Percentiles rank a stretch among this genome's conserved stretches.
Evolutionary conservation across 1,284 basidiomycete species (phyloP).

Genomic region (Pseudozyma flocculosa): DNA sequence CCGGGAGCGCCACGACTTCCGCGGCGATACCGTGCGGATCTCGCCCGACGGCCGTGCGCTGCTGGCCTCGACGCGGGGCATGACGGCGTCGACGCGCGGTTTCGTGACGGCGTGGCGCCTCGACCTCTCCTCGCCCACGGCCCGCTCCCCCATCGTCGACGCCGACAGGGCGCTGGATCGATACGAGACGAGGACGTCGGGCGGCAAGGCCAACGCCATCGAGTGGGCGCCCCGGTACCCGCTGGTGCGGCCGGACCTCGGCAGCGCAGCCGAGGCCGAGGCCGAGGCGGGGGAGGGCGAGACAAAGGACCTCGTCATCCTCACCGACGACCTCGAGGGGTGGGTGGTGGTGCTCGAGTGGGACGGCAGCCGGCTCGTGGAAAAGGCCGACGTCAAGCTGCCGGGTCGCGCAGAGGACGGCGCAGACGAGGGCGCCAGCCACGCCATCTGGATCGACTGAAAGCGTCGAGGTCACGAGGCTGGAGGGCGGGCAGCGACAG

Average conservation of each 20-base stretch:
- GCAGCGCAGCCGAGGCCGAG: no score
- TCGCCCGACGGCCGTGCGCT: constrained; percentile 29
- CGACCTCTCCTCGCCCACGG: neutral
- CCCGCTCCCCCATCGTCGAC: neutral
- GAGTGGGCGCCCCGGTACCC: constrained; percentile 29
- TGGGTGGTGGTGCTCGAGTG: constrained; percentile 37
- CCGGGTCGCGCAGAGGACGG: constrained; percentile 10
- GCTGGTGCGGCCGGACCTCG: neutral
- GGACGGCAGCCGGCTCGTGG: constrained; percentile 7
- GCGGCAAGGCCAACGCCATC: constrained; percentile 55
- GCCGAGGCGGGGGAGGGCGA: neutral
- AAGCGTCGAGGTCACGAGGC: neutral
- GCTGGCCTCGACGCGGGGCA: constrained; percentile 48
- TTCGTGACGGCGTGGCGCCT: constrained; percentile 29
- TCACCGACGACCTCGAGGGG: constrained; percentile 50
- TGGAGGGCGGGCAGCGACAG: no score
- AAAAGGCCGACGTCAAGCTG: constrained; percentile 20
- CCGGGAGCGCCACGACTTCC: constrained; percentile 9
- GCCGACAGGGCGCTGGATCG: constrained; percentile 1
- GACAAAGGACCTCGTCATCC: constrained; percentile 26
- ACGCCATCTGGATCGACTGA: constrained; percentile 51
- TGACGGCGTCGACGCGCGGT: constrained; percentile 17
- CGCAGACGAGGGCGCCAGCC: constrained; percentile 40
- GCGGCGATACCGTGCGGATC: constrained; percentile 52
- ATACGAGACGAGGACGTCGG: constrained; percentile 40